Conservation (phyloP, 164 flowering plant species). For the Stephania japonica region DNA sequence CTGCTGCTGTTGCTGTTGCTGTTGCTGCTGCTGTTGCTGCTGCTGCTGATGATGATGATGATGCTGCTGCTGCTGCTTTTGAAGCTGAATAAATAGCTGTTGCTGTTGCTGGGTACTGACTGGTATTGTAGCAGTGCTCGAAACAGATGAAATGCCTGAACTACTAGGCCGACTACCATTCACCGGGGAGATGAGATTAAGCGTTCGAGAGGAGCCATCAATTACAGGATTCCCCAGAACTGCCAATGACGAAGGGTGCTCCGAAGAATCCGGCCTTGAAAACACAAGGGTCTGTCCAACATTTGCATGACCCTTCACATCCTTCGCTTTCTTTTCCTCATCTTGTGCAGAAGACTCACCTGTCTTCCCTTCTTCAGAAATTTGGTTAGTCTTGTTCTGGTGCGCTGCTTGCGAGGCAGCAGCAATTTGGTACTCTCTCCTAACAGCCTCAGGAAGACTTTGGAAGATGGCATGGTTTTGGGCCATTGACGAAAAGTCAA, state of each 20-base stretch:
- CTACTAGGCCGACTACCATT: slow-evolving; percentile 27
- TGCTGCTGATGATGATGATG: slow-evolving; percentile 13
- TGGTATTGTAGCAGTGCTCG: slow-evolving; percentile 10
- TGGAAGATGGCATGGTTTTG: slow-evolving; percentile 65
- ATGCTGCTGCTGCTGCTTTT: slow-evolving; percentile 34
- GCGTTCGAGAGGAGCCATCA: slow-evolving; percentile 50
- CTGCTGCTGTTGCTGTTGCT: slow-evolving; percentile 18
- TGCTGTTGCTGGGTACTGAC: slow-evolving; percentile 18
- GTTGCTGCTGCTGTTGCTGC: slow-evolving; percentile 13
- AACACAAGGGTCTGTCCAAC: slow-evolving; percentile 60
- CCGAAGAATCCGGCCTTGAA: slow-evolving; percentile 49
- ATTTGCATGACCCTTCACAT: slow-evolving; percentile 28
- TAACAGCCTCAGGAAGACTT: slow-evolving; percentile 57
- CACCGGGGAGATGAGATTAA: slow-evolving; percentile 39
- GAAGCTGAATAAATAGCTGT: slow-evolving; percentile 23
- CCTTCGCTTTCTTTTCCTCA: slow-evolving; percentile 47
- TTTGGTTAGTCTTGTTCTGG: slow-evolving; percentile 45
- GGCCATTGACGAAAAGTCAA: slow-evolving; percentile 63
- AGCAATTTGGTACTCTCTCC: slow-evolving; percentile 52
- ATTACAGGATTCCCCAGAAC: slow-evolving; percentile 32
- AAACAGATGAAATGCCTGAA: slow-evolving; percentile 10
- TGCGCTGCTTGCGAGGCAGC: slow-evolving; percentile 51
- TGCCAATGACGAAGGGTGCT: slow-evolving; percentile 35
- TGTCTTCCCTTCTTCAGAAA: slow-evolving; percentile 50
- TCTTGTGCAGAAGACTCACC: slow-evolving; percentile 36